phyloP scores from a whole-genome alignment of 768 basidiomycete species.

The Mycena amicta region DNA sequence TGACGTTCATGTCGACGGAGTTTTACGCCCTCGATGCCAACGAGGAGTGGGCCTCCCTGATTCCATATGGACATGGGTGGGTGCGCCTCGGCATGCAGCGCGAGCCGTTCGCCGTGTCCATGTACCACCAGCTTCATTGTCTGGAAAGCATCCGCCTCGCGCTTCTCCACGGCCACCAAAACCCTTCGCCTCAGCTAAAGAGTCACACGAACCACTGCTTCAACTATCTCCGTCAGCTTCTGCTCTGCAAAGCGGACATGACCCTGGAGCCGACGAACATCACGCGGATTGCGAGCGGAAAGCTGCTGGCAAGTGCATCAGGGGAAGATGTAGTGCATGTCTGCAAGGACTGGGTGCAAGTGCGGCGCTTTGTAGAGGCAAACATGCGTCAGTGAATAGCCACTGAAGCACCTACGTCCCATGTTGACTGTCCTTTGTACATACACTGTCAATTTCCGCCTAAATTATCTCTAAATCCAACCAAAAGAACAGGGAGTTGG shows the following conservation, averaged over 20 bases:
- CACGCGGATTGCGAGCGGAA: not conserved
- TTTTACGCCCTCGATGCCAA: not conserved
- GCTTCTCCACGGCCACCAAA: not conserved
- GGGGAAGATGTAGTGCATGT: slow-evolving; percentile 1
- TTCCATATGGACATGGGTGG: slow-evolving; percentile 3
- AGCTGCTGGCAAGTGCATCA: not conserved
- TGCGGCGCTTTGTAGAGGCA: slow-evolving; percentile 4
- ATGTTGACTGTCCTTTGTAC: no score
- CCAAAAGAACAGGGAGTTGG: no score
- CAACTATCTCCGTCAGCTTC: slow-evolving; percentile 9
- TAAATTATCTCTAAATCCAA: no score
- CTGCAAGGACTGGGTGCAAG: slow-evolving; percentile 5
- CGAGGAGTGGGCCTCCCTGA: slow-evolving; percentile 3
- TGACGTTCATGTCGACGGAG: not conserved
- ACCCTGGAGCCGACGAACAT: slow-evolving; percentile 1
- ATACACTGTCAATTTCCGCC: no score
- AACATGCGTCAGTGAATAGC: no score
- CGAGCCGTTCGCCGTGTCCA: slow-evolving; percentile 6
- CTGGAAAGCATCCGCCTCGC: not conserved
- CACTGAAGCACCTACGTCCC: no score
- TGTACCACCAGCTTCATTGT: slow-evolving; percentile 13
- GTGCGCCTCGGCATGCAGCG: not conserved
- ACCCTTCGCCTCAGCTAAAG: no score
- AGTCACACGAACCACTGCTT: slow-evolving; percentile 6
- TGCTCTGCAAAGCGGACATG: slow-evolving; percentile 4